These are phyloP conservation scores for Rubroshorea leprosula DNA, from an alignment of 345 rosid genomes.

Conservation along the genomic window DNA sequence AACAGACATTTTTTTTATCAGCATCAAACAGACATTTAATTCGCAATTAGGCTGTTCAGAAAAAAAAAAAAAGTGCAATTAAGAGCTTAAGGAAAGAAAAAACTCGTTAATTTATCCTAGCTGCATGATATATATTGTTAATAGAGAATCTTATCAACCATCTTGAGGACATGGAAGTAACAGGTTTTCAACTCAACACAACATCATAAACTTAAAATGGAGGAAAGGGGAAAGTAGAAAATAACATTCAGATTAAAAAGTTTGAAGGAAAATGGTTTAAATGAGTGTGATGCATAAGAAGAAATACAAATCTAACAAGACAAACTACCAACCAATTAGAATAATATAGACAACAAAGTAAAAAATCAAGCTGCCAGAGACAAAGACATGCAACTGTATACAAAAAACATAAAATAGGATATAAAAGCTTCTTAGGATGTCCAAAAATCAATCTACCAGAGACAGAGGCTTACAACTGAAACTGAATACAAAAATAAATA, in stretches of 20 bases:
- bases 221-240: too few species aligned
- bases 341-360: background rate
- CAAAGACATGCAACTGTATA: background rate
- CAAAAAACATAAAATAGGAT: background rate
- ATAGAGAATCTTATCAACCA: background rate
- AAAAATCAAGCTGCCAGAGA: conserved; percentile 8
- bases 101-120: too few species aligned
- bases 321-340: background rate
- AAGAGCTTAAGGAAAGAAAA: too few species aligned
- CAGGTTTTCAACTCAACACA: background rate
- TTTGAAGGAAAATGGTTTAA: background rate
- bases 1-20: too few species aligned
- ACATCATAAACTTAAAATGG: background rate
- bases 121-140: background rate
- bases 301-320: background rate
- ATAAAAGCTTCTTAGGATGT: background rate
- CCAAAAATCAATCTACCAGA: conserved; percentile 10
- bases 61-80: too few species aligned
- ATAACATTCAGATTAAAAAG: background rate
- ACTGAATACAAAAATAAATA: background rate
- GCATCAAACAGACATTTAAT: too few species aligned
- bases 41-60: too few species aligned
- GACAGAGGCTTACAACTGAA: background rate
- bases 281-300: background rate
- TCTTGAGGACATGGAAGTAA: background rate